Base-by-base conservation (phyloP, 2,329 filamentous ascomycete species). In the Phaeosphaeria sp. region DNA sequence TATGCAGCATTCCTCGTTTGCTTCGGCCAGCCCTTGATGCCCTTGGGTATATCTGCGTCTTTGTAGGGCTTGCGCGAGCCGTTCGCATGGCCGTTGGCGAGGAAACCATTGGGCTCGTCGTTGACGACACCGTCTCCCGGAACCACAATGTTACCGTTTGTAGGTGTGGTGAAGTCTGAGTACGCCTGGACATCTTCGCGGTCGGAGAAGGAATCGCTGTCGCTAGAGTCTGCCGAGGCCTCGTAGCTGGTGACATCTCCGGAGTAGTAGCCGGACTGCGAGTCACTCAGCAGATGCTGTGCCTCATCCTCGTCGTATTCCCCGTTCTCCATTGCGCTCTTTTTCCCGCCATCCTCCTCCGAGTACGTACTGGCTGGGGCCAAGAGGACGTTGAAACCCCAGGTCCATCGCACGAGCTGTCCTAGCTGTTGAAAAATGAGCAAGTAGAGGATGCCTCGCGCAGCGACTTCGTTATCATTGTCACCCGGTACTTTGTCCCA, bases 401-500 rank as follows among this genome's bases (percentile, higher is more conserved):
- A 99, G 62, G 92, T 97, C 95, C 95, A 99, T 58, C 95, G 87
- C 20, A 99, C 89, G 23, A 98, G 82, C 78, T 99, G 95, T 21
- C 95, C 95, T 2, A 99, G 86, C 76, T 99, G 95, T 79, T 99
- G 95, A 80, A 99, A 99, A 66, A 99, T 96, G 60, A 99, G 84
- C 11, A 99, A 85, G 73, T 99, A 99, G 0, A 99, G 82, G 60
- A 99, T 98, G 58, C 95, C 95, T 60, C 95, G 88, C 2, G 95
- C 94, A 22, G 87, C 93, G 20, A 99, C 95, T 77, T 98, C 92
- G 57, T 96, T 91, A 71, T 98, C 94, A 71, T 96, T 98, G 69
- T 99, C 95, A 53, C 92, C 90, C 0, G 92, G 91, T 50, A 98
- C 87, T 65, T 87, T 90, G 78, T 94, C 90, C 95, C 95, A 99